Base-by-base conservation (phyloP, 495 filamentous ascomycete genomes). In the Neurospora pannonica region DNA sequence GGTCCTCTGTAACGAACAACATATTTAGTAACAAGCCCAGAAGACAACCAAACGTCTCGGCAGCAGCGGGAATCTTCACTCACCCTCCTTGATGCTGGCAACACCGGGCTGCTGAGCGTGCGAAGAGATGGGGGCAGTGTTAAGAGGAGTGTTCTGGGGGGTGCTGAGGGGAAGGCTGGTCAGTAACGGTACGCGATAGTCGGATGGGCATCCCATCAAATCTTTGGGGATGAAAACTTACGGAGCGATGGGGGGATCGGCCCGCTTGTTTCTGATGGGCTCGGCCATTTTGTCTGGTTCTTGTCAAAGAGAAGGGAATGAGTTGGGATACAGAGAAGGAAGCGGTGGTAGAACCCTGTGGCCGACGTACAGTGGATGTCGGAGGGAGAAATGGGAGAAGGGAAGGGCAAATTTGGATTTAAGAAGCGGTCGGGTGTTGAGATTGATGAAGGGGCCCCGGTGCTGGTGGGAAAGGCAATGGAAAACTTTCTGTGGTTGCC, bases 31-130 rank as follows among this genome's bases (percentile, higher is more conserved):
- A 28, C 43, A 37, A 46, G 21, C 71, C 36, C 38, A 38, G 42
- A 42, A 46, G 19, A 71, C 46, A 71, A 76, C 36, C n/a, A 34
- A 74, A 74, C 38, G 76, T 71, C 74, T 77, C 76, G 76, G 79
- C 75, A 78, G 74, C 78, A 78, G 80, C 21, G n/a, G 36, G 28
- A 31, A 11, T 31, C 15, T 60, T 70, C 24, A 87, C 87, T 79
- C 83, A 98, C 96, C 96, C 90, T 99, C 97, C 84, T 95, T 93
- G 86, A 99, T 98, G 84, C 94, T 98, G 75, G 93, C 87, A 77
- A 99, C 91, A 71, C 92, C 92, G 74, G 97, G 97, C 85, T 97
- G 93, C 85, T 97, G 94, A 75, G 96, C 96, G 84, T 97, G 95
- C 72, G 97, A 98, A 21, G 94, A 97, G 83, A 99, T 99, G 62